Conservation (phyloP, 2,329 filamentous ascomycete species). For the Chrysoporthe austroafricana region DNA sequence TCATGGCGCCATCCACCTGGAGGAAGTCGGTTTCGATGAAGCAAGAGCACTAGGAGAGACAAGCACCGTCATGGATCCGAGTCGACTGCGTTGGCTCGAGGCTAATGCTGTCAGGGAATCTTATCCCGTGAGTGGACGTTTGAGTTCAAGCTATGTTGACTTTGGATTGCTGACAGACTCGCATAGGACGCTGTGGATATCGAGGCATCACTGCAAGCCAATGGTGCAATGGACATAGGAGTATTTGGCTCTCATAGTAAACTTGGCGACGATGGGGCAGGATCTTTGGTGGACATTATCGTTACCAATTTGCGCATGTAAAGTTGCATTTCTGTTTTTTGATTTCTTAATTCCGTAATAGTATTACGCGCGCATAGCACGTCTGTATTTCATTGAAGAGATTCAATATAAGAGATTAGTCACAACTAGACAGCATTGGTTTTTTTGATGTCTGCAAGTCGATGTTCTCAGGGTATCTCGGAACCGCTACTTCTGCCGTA, state of each 20-base stretch:
- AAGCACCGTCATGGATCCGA: background rate
- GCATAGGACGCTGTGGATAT: slow-evolving; percentile 46
- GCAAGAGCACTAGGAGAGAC: background rate
- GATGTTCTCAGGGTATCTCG: background rate
- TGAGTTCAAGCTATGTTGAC: no score
- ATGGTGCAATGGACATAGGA: slow-evolving; percentile 42
- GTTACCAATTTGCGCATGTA: slow-evolving; percentile 14
- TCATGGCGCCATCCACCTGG: slow-evolving; percentile 6
- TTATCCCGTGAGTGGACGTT: slow-evolving; percentile 38
- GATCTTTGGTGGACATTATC: slow-evolving; percentile 16
- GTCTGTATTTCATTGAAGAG: background rate
- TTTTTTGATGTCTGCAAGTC: background rate
- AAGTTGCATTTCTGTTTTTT: background rate
- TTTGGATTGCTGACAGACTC: background rate
- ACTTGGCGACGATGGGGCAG: slow-evolving; percentile 18
- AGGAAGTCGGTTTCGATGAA: slow-evolving; percentile 18
- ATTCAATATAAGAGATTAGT: background rate
- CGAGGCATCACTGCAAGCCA: slow-evolving; percentile 42
- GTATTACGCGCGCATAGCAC: no score
- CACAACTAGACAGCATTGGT: background rate
- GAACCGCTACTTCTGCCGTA: slow-evolving; percentile 57
- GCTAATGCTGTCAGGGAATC: slow-evolving; percentile 36
- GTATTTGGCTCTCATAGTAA: slow-evolving; percentile 40
- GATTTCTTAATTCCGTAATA: background rate
- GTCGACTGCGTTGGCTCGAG: slow-evolving; percentile 29